These are phyloP conservation scores for Coemansia nantahalensis DNA, from an alignment of 192 early-diverging fungal species.

Conservation along the genomic window DNA sequence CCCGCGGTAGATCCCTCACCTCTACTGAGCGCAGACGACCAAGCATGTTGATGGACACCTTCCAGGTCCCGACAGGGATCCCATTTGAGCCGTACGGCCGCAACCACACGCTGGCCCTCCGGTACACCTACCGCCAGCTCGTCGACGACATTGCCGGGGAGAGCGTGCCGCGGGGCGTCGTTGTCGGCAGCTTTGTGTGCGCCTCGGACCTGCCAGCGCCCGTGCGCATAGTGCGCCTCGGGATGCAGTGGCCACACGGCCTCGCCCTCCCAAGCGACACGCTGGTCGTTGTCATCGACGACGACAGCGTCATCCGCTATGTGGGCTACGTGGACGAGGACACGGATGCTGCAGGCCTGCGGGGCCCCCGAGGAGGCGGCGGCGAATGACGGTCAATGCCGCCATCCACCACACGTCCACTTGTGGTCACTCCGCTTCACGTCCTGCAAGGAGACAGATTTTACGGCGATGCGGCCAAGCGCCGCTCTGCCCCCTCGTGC, in stretches of 20 bases:
- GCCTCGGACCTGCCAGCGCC: slow-evolving; percentile 41
- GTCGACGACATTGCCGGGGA: slow-evolving; percentile 49
- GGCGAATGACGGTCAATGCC: too few relatives aligned
- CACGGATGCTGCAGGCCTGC: too few relatives aligned
- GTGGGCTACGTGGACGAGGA: slow-evolving; percentile 18
- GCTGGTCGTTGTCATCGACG: slow-evolving; percentile 32
- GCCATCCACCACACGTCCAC: too few relatives aligned
- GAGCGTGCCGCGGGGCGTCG: slow-evolving; percentile 10
- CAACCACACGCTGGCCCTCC: slow-evolving; percentile 23
- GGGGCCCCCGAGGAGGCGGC: too few relatives aligned
- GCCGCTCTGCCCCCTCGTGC: too few relatives aligned
- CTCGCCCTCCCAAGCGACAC: slow-evolving; percentile 34
- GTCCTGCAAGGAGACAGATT: too few relatives aligned
- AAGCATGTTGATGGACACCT: slow-evolving; percentile 44
- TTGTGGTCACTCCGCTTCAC: too few relatives aligned
- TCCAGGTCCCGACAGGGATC: slow-evolving; percentile 21
- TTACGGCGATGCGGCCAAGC: too few relatives aligned
- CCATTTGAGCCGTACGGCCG: slow-evolving; percentile 39
- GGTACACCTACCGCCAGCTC: slow-evolving; percentile 32
- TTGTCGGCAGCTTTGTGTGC: slow-evolving; percentile 6
- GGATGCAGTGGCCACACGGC: slow-evolving; percentile 37
- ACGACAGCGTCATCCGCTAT: slow-evolving; percentile 28
- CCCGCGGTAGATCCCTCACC: too few relatives aligned
- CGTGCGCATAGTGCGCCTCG: slow-evolving; percentile 38
- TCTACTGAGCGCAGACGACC: too few relatives aligned